phyloP scores from a whole-genome alignment of 352 stramenopile species.

The Phytophthora pluvialis region DNA sequence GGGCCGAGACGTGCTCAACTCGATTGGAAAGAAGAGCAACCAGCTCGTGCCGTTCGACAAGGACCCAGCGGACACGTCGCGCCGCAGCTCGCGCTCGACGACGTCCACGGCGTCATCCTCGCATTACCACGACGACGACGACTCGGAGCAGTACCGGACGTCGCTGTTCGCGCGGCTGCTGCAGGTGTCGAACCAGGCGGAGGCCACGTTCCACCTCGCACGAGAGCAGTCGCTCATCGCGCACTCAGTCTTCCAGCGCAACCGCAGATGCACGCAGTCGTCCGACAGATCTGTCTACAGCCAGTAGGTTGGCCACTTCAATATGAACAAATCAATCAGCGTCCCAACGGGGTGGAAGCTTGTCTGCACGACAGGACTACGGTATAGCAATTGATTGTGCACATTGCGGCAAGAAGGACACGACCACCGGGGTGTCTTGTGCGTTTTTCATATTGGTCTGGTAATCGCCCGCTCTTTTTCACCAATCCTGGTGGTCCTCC shows the following conservation, averaged over 20 bases:
- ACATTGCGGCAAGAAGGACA: too few relatives aligned
- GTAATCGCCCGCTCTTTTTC: constrained; percentile 13
- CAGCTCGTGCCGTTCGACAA: constrained; percentile 30
- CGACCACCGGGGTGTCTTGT: too few relatives aligned
- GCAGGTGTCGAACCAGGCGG: constrained; percentile 44
- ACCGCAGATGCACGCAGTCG: constrained; percentile 15
- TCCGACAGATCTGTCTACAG: constrained; percentile 26
- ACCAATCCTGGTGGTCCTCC: constrained; percentile 19
- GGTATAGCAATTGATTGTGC: too few relatives aligned
- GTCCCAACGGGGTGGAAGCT: too few relatives aligned
- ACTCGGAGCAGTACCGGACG: constrained; percentile 39
- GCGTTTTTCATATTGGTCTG: background rate
- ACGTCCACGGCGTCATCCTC: constrained; percentile 42
- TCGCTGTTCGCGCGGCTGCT: constrained; percentile 50
- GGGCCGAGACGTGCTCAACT: constrained; percentile 43
- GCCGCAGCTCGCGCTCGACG: constrained; percentile 35
- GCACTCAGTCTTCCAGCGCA: constrained; percentile 36
- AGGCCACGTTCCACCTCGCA: constrained; percentile 52
- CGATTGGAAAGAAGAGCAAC: constrained; percentile 40
- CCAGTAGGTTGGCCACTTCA: constrained; percentile 5
- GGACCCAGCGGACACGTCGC: constrained; percentile 31
- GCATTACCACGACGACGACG: constrained; percentile 32
- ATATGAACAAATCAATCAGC: too few relatives aligned
- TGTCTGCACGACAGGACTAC: too few relatives aligned
- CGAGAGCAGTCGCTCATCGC: constrained; percentile 46